Evolutionary conservation across 257 asterid genomes (phyloP), one percentile per base, ranked within the genome.

Genomic region (Paraleonurus japonicus): DNA sequence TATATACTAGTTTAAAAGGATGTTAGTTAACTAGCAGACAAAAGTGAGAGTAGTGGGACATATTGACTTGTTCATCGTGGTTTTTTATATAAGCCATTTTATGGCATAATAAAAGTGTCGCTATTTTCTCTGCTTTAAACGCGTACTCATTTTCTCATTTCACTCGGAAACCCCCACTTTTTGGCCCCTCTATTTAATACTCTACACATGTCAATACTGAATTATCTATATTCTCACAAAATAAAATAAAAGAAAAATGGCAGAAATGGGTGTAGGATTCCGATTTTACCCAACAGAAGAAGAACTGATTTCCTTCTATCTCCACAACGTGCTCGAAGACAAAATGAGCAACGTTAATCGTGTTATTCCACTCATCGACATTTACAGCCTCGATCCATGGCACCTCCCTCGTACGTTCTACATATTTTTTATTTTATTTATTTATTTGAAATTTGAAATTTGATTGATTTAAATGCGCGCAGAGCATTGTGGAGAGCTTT

Each of bases 271-370:
- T 35, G 80, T 90, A 1, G 97, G 97, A 9, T 81, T 84, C 79
- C 85, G 97, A 4, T 90, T 90, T 69, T 90, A 82, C 77, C 97
- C 97, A 2, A 90, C 97, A 0, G 97, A 90, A 85, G 96, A 90
- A 78, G 97, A 90, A 33, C 79, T 90, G 0, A 66, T 90, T 58
- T 81, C 96, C 4, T 90, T 88, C 79, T 90, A 90, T 51, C 89
- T 90, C 5, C 85, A 54, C 82, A 78, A 26, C 62, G 80, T 81
- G 80, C 94, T 90, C 39, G 78, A 85, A 19, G 78, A 73, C 0
- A 74, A 65, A 2, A 69, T 7, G 0, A 59, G n/a, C 50, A 17
- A 60, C 76, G 68, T 87, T 2, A 67, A 67, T 76, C 84, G 82
- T 0, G 94, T 85, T 28, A 90, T 90, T 45, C 96, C 97, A 0